Conservation (phyloP, 768 basidiomycete genomes). For the Kwoniella sp. region DNA sequence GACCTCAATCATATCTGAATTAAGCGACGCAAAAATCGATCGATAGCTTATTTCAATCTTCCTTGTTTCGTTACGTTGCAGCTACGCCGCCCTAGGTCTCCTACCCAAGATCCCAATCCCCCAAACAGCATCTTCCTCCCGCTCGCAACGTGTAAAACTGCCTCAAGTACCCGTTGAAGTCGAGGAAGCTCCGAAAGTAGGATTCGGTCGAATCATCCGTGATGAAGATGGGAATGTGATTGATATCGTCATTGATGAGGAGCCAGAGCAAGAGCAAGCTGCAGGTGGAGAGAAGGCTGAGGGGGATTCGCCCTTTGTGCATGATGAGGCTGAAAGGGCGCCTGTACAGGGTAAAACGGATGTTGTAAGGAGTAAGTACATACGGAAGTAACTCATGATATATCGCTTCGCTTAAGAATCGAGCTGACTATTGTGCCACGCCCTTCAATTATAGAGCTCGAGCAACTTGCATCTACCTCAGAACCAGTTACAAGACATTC, state of each 20-base stretch:
- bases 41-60: too few relatives aligned
- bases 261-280: slow-evolving; percentile 52
- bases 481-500: slow-evolving; percentile 64
- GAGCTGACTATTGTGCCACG: neutral
- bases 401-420: neutral
- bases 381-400: too few relatives aligned
- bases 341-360: slow-evolving; percentile 58
- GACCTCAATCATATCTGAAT: too few relatives aligned
- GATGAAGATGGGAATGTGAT: slow-evolving; percentile 76
- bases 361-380: slow-evolving; percentile 56
- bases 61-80: too few relatives aligned
- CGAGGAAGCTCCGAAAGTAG: slow-evolving; percentile 54
- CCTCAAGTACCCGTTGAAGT: slow-evolving; percentile 29
- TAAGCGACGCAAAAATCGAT: too few relatives aligned
- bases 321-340: slow-evolving; percentile 26
- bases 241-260: slow-evolving; percentile 67
- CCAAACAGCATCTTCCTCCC: slow-evolving; percentile 27
- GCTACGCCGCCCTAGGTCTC: slow-evolving; percentile 54
- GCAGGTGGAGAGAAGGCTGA: slow-evolving; percentile 27
- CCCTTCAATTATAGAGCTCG: slow-evolving; percentile 60
- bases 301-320: slow-evolving; percentile 34
- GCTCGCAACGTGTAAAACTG: slow-evolving; percentile 36
- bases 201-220: slow-evolving; percentile 78
- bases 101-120: slow-evolving; percentile 50
- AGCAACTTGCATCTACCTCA: slow-evolving; percentile 62